These are phyloP conservation scores for Elaeis oleifera DNA, from an alignment of 202 grass and related monocot species.

Conservation along the genomic window DNA sequence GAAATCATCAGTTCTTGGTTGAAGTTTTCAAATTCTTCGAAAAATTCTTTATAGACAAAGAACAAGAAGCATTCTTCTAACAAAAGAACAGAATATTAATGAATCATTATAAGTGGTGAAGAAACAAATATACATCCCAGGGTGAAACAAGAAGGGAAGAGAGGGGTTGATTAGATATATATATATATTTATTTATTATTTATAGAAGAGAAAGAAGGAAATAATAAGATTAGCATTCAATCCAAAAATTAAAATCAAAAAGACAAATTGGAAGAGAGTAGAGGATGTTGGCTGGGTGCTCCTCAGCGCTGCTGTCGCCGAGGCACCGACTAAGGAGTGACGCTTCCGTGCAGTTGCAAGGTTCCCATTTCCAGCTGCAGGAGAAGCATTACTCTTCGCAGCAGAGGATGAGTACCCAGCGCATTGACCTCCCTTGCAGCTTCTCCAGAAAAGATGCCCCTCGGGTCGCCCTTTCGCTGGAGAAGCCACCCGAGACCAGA, in stretches of 20 bases:
- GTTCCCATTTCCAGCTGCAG: conserved; percentile 15
- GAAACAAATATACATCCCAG: no score
- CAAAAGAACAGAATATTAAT: no score
- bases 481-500: conserved; percentile 30
- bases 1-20: conserved; percentile 10
- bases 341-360: conserved; percentile 24
- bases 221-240: neutral
- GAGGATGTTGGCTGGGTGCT: conserved; percentile 99
- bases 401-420: conserved; percentile 64
- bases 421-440: conserved; percentile 67
- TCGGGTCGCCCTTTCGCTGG: conserved; percentile 34
- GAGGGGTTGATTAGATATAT: no score
- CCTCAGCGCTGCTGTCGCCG: conserved; percentile 43
- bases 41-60: neutral
- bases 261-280: conserved; percentile 31
- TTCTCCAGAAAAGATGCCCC: conserved; percentile 52
- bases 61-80: no score
- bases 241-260: conserved; percentile 5
- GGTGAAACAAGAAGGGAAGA: no score
- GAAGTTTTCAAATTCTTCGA: conserved; percentile 42
- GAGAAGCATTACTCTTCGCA: conserved; percentile 7
- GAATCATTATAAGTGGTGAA: no score
- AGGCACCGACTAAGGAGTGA: conserved; percentile 69
- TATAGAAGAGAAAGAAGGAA: conserved; percentile 8
- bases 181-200: no score